A percentile compares a stretch with the other conserved stretches of the same genome.
Conservation (phyloP, 2,329 filamentous ascomycete genomes). For the Colletotrichum sansevieriae region DNA sequence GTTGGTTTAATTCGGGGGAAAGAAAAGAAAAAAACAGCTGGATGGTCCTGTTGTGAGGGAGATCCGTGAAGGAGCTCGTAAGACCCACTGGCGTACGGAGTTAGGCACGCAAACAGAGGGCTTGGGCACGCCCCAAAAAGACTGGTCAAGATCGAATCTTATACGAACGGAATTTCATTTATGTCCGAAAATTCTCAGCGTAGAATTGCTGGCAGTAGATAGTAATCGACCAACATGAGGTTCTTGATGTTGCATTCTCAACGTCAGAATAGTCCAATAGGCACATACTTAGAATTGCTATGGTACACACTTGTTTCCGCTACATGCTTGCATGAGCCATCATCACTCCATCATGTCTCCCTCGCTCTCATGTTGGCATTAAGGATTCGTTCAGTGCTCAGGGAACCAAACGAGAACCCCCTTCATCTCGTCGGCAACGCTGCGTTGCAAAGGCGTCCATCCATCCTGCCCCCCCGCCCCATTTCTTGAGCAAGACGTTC, state of each 20-base stretch:
- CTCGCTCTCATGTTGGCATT: background rate
- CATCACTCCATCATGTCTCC: no score
- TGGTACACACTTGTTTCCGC: no score
- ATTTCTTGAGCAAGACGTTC: background rate
- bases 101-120: constrained; percentile 21
- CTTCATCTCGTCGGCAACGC: background rate
- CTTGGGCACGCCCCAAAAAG: constrained; percentile 20
- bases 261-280: no score
- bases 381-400: background rate
- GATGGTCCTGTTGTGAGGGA: no score
- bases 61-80: no score
- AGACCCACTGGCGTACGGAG: constrained; percentile 25
- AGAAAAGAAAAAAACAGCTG: background rate
- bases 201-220: background rate
- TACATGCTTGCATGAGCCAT: no score
- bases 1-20: constrained; percentile 8
- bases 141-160: constrained; percentile 15
- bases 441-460: background rate
- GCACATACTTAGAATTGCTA: no score
- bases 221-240: no score
- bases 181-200: background rate
- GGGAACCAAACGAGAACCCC: background rate
- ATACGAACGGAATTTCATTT: constrained; percentile 17
- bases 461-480: background rate
- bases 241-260: no score